Conservation (phyloP, 495 filamentous ascomycete genomes). For the Articulospora tetracladia region DNA sequence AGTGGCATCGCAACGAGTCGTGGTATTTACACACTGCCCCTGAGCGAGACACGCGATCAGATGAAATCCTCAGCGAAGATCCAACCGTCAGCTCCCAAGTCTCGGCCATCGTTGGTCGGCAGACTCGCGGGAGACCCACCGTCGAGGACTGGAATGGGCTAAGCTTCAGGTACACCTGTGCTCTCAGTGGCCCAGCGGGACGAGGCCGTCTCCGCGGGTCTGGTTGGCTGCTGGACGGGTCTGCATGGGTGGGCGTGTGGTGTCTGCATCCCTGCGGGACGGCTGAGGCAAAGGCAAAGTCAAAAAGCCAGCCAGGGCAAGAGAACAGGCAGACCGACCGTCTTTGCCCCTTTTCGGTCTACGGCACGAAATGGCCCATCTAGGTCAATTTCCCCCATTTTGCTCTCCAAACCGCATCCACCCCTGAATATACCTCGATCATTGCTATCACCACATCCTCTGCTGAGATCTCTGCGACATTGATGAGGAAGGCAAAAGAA, state of each 20-base stretch:
- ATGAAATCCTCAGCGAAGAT: background rate
- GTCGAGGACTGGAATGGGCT: background rate
- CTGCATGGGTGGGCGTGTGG: too few species aligned
- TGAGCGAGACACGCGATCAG: background rate
- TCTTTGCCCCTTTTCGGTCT: background rate
- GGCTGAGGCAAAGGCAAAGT: background rate
- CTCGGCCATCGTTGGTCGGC: background rate
- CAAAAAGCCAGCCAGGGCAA: background rate
- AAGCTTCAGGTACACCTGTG: background rate
- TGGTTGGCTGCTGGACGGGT: background rate
- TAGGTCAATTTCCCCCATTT: background rate
- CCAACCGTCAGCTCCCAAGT: background rate
- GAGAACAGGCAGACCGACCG: background rate
- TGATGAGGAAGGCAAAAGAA: background rate
- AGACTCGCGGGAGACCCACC: background rate
- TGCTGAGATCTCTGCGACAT: background rate
- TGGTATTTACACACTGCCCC: background rate
- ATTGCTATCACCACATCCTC: background rate
- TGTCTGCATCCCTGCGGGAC: too few species aligned
- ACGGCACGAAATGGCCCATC: background rate
- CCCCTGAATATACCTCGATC: background rate
- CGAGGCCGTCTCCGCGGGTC: background rate
- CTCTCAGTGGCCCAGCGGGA: background rate
- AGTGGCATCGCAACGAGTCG: background rate
- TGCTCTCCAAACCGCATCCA: background rate